Evolutionary conservation across 106 monocot genomes (phyloP).

Genomic region (Cymbidium sinense): DNA sequence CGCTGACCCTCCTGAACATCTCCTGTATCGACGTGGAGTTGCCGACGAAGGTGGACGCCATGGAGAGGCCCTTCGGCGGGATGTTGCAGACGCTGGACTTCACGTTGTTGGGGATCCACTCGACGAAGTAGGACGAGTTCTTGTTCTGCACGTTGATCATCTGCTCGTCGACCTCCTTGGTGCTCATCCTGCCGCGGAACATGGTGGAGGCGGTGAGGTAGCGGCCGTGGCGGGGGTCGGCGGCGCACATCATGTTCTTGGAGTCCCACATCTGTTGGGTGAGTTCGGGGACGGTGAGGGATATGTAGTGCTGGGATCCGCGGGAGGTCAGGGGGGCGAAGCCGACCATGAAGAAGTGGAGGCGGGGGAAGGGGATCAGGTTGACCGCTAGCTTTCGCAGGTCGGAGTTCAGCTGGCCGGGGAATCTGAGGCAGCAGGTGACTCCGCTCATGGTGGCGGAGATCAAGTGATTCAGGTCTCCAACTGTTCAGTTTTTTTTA

Average conservation of each 20-base stretch:
- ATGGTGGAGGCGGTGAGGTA: conserved; percentile 16
- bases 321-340: conserved; percentile 17
- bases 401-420: conserved; percentile 14
- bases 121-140: conserved; percentile 76
- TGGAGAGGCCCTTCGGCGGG: too few species aligned
- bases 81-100: too few species aligned
- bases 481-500: conserved; percentile 4
- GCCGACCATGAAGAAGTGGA: too few species aligned
- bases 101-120: conserved; percentile 79
- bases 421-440: conserved; percentile 16
- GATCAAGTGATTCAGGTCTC: conserved; percentile 19
- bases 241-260: too few species aligned
- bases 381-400: too few species aligned
- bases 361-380: too few species aligned
- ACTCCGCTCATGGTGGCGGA: conserved; percentile 12
- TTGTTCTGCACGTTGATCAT: conserved; percentile 48
- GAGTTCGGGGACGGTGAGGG: conserved; percentile 11
- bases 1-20: too few species aligned
- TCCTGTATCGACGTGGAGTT: too few species aligned
- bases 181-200: conserved; percentile 16
- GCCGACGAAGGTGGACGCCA: too few species aligned
- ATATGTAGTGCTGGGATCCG: conserved; percentile 4
- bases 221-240: conserved; percentile 15
- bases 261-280: conserved; percentile 20
- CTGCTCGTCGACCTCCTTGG: conserved; percentile 14